Evolutionary conservation across 305 asterid genomes (phyloP), one percentile per base, ranked within the genome.

Genomic region (Coffea humblotiana): DNA sequence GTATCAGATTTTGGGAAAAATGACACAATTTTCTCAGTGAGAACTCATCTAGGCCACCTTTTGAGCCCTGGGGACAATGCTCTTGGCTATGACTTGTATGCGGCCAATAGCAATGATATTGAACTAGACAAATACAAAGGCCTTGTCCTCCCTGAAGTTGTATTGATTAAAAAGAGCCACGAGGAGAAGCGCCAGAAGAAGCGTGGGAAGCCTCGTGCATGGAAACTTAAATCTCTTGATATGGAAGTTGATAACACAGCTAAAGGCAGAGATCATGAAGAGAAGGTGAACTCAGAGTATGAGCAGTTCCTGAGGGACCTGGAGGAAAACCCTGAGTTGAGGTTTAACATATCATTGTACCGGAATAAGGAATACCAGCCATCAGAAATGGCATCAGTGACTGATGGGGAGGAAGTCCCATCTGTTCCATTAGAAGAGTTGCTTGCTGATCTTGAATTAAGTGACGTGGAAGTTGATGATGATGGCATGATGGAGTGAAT

Each of bases 251-350:
- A 91, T 60, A 65, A 85, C 78, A 51, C 87, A 75, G 86, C 85
- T 11, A 88, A 68, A 32, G 92, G 90, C 29, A 90, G 76, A 84
- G 95, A 84, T 74, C 78, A 86, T 2, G 91, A 81, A 88, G 96
- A 90, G 86, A 90, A 86, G 89, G 80, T 63, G 86, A 82, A 69
- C 74, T 51, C 84, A 0, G 97, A 92, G 76, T 91, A 90, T 70
- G 97, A 93, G 79, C 86, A 83, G 37, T 91, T 90, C 87, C 78
- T 88, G 89, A 85, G 87, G 75, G 98, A 93, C 80, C 83, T 93
- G 85, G 98, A 92, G 90, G 97, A 93, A 85, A 89, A 89, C 80
- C 95, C 96, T 16, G 93, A 91, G 47, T 15, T 90, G 84, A 90
- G 93, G 77, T 91, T 90, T 78, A 85, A 88, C 82, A 65, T 92